These are phyloP conservation scores for Xerocomellus chrysenteron DNA, from an alignment of 768 basidiomycete species.

Conservation along the genomic window DNA sequence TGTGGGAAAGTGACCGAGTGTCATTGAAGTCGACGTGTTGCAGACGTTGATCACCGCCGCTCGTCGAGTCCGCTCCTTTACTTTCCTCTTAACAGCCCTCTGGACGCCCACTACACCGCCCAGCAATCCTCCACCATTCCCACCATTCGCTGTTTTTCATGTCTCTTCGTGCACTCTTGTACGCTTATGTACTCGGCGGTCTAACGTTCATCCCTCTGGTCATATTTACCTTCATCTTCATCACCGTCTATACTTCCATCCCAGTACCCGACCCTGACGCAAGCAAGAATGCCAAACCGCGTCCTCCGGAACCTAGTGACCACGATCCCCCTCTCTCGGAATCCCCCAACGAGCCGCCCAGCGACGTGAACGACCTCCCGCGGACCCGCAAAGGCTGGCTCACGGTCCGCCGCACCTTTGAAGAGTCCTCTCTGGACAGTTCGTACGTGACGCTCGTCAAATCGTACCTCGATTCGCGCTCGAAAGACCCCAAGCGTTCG, in stretches of 20 bases:
- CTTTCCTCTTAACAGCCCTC: background rate
- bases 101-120: background rate
- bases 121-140: background rate
- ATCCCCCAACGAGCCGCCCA: slow-evolving; percentile 14
- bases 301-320: slow-evolving; percentile 12
- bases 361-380: slow-evolving; percentile 54
- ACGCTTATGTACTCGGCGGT: slow-evolving; percentile 89
- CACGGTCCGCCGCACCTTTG: slow-evolving; percentile 76
- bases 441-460: slow-evolving; percentile 79
- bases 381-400: slow-evolving; percentile 79
- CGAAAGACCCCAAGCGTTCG: slow-evolving; percentile 79
- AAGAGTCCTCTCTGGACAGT: slow-evolving; percentile 59
- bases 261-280: slow-evolving; percentile 64
- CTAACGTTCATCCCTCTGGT: slow-evolving; percentile 86
- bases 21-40: background rate
- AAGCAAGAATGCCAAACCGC: slow-evolving; percentile 37
- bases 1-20: slow-evolving; percentile 12
- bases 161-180: slow-evolving; percentile 68
- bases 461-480: slow-evolving; percentile 77
- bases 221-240: slow-evolving; percentile 54
- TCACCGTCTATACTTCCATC: slow-evolving; percentile 78
- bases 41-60: background rate
- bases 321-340: slow-evolving; percentile 32
- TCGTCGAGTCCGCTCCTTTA: background rate
- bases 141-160: slow-evolving; percentile 25